Conservation (phyloP, 352 stramenopile genomes). For the Phytophthora tubulina region DNA sequence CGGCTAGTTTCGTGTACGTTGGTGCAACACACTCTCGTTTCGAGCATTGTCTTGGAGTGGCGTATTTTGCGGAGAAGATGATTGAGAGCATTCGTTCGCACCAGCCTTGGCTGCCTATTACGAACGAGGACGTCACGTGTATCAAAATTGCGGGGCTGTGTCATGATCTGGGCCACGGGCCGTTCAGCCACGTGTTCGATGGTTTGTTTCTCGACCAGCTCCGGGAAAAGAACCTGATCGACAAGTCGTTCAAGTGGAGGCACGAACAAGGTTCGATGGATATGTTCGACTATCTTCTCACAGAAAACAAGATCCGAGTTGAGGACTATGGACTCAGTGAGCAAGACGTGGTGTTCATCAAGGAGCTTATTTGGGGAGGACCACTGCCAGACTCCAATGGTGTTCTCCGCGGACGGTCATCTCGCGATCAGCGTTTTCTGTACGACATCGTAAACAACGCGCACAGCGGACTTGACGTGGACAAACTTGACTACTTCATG, state of each 20-base stretch:
- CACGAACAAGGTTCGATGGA: constrained; percentile 83
- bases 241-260: constrained; percentile 59
- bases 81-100: constrained; percentile 75
- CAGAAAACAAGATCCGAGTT: constrained; percentile 64
- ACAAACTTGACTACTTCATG: constrained; percentile 94
- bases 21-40: constrained; percentile 83
- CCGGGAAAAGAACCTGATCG: constrained; percentile 44
- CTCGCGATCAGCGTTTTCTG: constrained; percentile 67
- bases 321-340: constrained; percentile 57
- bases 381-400: constrained; percentile 51
- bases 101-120: constrained; percentile 92
- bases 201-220: constrained; percentile 78
- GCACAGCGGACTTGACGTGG: constrained; percentile 86
- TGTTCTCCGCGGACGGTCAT: constrained; percentile 50
- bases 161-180: constrained; percentile 83
- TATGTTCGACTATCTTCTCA: constrained; percentile 76
- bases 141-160: constrained; percentile 86
- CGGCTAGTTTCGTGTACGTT: constrained; percentile 91
- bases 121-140: constrained; percentile 68
- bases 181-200: constrained; percentile 87
- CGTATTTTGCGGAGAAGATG: constrained; percentile 93
- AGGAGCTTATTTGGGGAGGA: constrained; percentile 80
- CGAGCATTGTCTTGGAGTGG: constrained; percentile 94
- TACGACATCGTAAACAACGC: constrained; percentile 93
- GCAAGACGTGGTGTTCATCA: constrained; percentile 79